These are phyloP conservation scores for Candida labiduridarum DNA, from an alignment of 1,139 yeast genomes.

Conservation along the genomic window DNA sequence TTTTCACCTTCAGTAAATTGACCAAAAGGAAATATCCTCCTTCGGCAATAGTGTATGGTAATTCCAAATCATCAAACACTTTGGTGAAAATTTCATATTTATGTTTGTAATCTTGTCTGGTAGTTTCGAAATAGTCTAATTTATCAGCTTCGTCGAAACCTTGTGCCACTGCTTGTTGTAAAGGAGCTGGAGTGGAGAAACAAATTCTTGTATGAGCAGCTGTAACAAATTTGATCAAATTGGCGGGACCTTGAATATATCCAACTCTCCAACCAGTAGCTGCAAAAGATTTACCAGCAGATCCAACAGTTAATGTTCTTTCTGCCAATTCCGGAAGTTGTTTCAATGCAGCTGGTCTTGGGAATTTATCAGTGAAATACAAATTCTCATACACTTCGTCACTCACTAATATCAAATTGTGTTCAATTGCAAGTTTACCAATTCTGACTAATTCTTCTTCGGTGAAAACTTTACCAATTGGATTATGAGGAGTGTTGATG, in stretches of 20 bases:
- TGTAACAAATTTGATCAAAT: constrained; percentile 75
- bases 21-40: constrained; percentile 94
- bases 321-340: constrained; percentile 70
- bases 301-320: constrained; percentile 87
- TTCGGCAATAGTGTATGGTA: constrained; percentile 87
- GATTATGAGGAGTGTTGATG: constrained; percentile 93
- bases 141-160: constrained; percentile 66
- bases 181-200: constrained; percentile 87
- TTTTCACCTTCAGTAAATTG: constrained; percentile 76
- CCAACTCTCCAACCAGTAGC: constrained; percentile 99
- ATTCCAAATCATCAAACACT: constrained; percentile 81
- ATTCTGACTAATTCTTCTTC: constrained; percentile 69
- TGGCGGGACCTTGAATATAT: constrained; percentile 89
- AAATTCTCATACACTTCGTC: constrained; percentile 96
- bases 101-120: constrained; percentile 63
- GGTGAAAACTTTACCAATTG: constrained; percentile 87
- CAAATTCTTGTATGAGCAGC: constrained; percentile 94
- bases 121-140: constrained; percentile 66
- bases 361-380: constrained; percentile 66
- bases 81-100: constrained; percentile 73
- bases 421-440: constrained; percentile 80
- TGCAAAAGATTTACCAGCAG: constrained; percentile 96
- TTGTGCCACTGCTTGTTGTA: constrained; percentile 87
- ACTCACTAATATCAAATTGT: constrained; percentile 78
- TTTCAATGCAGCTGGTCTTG: constrained; percentile 79